Base-by-base conservation (phyloP, 306 rosid species). In the Cyamopsis tetragonoloba region DNA sequence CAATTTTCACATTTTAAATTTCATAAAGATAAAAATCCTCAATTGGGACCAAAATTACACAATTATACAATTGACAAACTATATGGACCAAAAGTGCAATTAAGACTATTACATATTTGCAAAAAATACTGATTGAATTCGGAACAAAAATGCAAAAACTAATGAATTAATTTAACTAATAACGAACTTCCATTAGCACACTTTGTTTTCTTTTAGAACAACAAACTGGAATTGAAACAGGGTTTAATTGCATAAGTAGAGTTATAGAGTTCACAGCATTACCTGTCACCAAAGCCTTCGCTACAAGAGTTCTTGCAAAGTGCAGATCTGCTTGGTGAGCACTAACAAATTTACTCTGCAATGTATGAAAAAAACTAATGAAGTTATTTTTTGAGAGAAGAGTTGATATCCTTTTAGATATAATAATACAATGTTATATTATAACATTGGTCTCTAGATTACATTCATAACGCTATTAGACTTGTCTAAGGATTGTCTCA, bases 301-400 rank as follows among this genome's bases (percentile, higher is more conserved):
- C 8, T 22, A 37, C 5, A 56, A 77, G 7, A 28, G 74, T 30
- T 76, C 67, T 79, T 50, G 80, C 85, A 71, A 77, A 59, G 53
- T 66, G 71, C 8, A 85, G 5, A 51, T 85, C 83, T 4, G 73
- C 62, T 77, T 68, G 85, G 75, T 80, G 74, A 62, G 75, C 62
- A 5, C 73, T 77, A 47, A 85, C 14, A 73, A 82, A 75, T 64
- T 82, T 85, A 71, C 67, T 39, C 85, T 85, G 82, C 67, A 43
- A 30, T 13, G 44, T 30, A 41, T 68, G 32, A 66, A 68, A 68
- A 3, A 37, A 22, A 15, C 26, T 34, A 44, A 48, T 32, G 22
- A 65, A 11, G 18, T 13, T 20, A 6, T 27, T 43, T 60, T 24
- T 28, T 46, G 28, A 2, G 10, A 35, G 46, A 32, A 65, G 62